phyloP scores from a whole-genome alignment of 2,329 filamentous ascomycete genomes.

The Phaeophleospora eucalypticola region DNA sequence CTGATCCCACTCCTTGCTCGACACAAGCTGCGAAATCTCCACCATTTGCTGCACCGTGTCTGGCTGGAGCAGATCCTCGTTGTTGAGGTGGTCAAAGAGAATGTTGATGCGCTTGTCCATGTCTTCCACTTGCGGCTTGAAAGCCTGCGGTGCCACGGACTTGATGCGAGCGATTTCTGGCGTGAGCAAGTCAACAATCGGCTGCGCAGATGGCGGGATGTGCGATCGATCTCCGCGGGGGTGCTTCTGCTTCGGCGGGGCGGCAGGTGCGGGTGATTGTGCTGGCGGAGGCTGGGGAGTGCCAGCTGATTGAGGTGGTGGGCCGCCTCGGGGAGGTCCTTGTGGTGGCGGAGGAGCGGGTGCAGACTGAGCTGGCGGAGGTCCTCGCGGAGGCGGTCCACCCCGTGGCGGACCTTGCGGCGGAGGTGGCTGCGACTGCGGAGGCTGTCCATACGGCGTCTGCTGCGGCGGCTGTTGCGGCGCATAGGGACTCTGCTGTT shows the following conservation, averaged over 20 bases:
- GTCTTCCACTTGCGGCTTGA: slow-evolving; percentile 84
- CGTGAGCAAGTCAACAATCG: slow-evolving; percentile 74
- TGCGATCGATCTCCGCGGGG: slow-evolving; percentile 77
- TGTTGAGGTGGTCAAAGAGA: slow-evolving; percentile 96
- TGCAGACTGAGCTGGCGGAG: slow-evolving; percentile 37
- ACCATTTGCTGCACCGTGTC: slow-evolving; percentile 68
- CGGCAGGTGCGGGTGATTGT: slow-evolving; percentile 8
- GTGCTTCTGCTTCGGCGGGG: slow-evolving; percentile 35
- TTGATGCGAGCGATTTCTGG: slow-evolving; percentile 87
- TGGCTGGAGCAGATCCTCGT: slow-evolving; percentile 80
- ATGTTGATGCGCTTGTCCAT: slow-evolving; percentile 86
- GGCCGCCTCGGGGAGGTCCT: slow-evolving; percentile 27
- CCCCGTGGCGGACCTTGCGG: slow-evolving; percentile 33
- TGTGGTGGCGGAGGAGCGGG: slow-evolving; percentile 41
- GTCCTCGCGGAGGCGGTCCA: slow-evolving; percentile 42
- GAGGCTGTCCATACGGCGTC: slow-evolving; percentile 41
- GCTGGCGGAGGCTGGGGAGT: slow-evolving; percentile 9
- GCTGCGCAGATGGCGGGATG: slow-evolving; percentile 72
- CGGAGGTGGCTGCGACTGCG: slow-evolving; percentile 37
- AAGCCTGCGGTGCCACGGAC: slow-evolving; percentile 76
- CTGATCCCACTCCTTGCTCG: slow-evolving; percentile 42
- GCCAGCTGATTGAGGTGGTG: slow-evolving; percentile 11
- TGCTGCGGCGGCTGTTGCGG: slow-evolving; percentile 38
- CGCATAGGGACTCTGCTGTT: slow-evolving; percentile 33
- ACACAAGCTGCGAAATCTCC: slow-evolving; percentile 47